Base-by-base conservation (phyloP, 2,329 filamentous ascomycete species). In the Cercospora brassicicola region DNA sequence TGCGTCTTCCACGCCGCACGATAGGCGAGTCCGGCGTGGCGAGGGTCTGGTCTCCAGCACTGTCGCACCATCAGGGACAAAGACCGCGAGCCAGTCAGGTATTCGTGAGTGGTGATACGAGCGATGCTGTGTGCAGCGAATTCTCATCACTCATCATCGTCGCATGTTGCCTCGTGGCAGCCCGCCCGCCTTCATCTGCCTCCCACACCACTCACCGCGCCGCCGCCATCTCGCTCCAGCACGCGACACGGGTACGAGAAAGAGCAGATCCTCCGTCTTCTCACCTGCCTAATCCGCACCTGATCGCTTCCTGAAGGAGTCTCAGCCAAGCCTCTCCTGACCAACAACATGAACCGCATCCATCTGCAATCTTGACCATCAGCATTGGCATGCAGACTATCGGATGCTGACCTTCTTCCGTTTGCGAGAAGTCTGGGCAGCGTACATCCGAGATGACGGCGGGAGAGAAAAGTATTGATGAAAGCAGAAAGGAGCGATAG, bases 1-100 rank as follows among this genome's bases (percentile, higher is more conserved):
- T 57, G 53, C 53, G 53, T 57, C 53, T 57, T 57, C 53, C 53
- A 57, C 26, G 53, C 26, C 53, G 53, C 26, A 10, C 26, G 53
- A 53, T 53, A 15, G 48, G 48, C 48, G 48, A 53, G 48, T 53
- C 48, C 48, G 48, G 26, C 20, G 48, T 20, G 26, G 48, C 36
- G 15, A 42, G 36, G 36, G 6, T 42, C 36, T 7, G 36, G 15
- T 42, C 4, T 42, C 36, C 36, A n/a, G 36, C 36, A 7, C 36
- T 9, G 36, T 42, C 15, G 36, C 36, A 42, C 36, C 2, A 42
- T 42, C 36, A 42, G 36, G 36, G 15, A 42, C 36, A n/a, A n/a
- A 15, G 36, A n/a, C 36, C 36, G 36, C 36, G 36, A 42, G 36
- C 36, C 36, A 42, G 36, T 42, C 36, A 42, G 36, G 15, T n/a